Base-by-base conservation (phyloP, 2,329 filamentous ascomycete genomes). In the Dactylonectria macrodidyma region DNA sequence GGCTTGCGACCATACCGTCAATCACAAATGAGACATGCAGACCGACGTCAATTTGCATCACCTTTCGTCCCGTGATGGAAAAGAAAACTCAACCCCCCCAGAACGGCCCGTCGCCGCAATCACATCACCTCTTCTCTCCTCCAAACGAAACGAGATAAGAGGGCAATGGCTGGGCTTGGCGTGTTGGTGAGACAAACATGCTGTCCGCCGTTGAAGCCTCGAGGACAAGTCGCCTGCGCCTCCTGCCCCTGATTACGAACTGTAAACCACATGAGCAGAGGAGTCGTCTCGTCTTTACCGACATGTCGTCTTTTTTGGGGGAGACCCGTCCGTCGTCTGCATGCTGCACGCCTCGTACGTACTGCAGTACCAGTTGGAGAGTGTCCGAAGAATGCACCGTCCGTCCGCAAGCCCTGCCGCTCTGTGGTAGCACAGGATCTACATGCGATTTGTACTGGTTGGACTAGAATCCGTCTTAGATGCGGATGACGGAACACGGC, bases 391-490 rank as follows among this genome's bases (percentile, higher is more conserved):
- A 57, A 62, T 57, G 52, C 33, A 34, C 34, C 14, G 12, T 50
- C 26, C n/a, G 7, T 34, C 26, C 52, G 6, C 22, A 19, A 24
- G 6, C 3, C 26, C 7, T 30, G 7, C 16, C n/a, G 11, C 38
- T 41, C 33, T 24, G 50, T 47, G 16, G 33, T 19, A 57, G 51
- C 44, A 62, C 52, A 34, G 46, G 33, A 57, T 62, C 52, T 50
- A 44, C 19, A 48, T 41, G 14, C 30, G 24, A 62, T 33, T n/a
- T n/a, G 52, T 44, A 38, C 19, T 19, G 41, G 41, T 19, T 44
- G 19, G 59, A 59, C 34, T 44, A 41, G n/a, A 48, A 22, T 26
- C 52, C 60, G 50, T 66, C 46, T 33, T 54, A 66, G 65, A 58
- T 55, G 54, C 30, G 44, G 16, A n/a, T 30, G 26, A 41, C 55